phyloP scores from a whole-genome alignment of 257 asterid genomes.

The Osmanthus fragrans region DNA sequence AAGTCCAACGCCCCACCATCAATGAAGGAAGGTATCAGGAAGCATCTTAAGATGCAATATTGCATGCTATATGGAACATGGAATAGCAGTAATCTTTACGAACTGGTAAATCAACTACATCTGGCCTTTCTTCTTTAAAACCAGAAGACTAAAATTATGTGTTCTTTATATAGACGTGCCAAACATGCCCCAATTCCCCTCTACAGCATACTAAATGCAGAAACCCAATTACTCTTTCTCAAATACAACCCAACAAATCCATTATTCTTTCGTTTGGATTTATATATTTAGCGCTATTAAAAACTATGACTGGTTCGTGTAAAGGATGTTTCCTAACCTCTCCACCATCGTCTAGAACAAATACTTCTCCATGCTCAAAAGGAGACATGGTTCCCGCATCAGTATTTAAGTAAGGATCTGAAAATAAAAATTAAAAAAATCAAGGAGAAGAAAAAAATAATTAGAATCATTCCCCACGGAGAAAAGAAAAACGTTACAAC shows the following conservation, averaged over 20 bases:
- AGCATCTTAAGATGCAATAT: not conserved
- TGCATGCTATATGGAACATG: not conserved
- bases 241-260: not conserved
- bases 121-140: not conserved
- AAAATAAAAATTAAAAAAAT: not conserved
- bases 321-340: constrained; percentile 61
- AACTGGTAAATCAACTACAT: not conserved
- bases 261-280: not conserved
- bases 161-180: not conserved
- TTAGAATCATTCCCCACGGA: not conserved
- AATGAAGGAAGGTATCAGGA: constrained; percentile 1
- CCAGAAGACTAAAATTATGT: not conserved
- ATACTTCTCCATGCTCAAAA: constrained; percentile 94
- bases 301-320: not conserved
- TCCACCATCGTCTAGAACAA: constrained; percentile 92
- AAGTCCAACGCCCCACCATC: not conserved
- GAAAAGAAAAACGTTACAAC: not conserved
- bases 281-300: not conserved
- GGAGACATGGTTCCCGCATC: constrained; percentile 99
- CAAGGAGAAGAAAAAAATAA: not conserved
- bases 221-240: too few species aligned
- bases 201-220: too few species aligned
- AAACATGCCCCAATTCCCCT: too few species aligned
- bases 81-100: not conserved
- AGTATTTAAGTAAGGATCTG: constrained; percentile 90